phyloP scores from a whole-genome alignment of 2,329 filamentous ascomycete species.

The Coniochaeta pulveracea region DNA sequence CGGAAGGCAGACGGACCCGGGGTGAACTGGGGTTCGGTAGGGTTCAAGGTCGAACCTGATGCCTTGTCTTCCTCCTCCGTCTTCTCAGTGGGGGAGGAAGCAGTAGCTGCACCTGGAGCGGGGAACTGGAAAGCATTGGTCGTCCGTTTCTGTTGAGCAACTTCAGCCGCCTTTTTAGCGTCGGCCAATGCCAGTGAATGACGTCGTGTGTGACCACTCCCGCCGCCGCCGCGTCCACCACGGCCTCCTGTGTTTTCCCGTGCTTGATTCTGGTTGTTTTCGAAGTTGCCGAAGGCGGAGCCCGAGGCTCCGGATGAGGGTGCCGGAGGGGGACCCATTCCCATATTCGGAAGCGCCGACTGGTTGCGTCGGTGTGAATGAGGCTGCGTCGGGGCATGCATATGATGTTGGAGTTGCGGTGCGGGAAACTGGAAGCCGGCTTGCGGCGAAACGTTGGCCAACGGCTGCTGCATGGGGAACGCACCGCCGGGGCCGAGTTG shows the following conservation, averaged over 20 bases:
- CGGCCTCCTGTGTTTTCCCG: slow-evolving; percentile 59
- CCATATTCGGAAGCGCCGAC: slow-evolving; percentile 87
- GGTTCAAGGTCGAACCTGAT: slow-evolving; percentile 14
- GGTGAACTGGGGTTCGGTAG: slow-evolving; percentile 26
- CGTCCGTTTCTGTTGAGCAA: slow-evolving; percentile 93
- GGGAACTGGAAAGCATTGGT: slow-evolving; percentile 94
- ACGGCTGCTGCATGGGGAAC: slow-evolving; percentile 69
- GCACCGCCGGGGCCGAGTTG: slow-evolving; percentile 63
- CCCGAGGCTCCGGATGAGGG: slow-evolving; percentile 86
- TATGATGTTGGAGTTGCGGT: slow-evolving; percentile 63
- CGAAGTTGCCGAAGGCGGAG: slow-evolving; percentile 67
- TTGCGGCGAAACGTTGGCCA: slow-evolving; percentile 68
- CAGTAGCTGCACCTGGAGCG: slow-evolving; percentile 58
- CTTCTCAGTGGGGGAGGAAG: slow-evolving; percentile 47
- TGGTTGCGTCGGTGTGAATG: slow-evolving; percentile 93
- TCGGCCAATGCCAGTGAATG: slow-evolving; percentile 92
- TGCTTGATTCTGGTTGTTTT: slow-evolving; percentile 44
- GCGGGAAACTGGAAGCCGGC: slow-evolving; percentile 82
- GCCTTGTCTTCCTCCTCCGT: slow-evolving; percentile 38
- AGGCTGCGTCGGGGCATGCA: slow-evolving; percentile 68
- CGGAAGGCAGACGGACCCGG: slow-evolving; percentile 30
- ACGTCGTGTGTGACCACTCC: slow-evolving; percentile 77
- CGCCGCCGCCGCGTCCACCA: slow-evolving; percentile 63
- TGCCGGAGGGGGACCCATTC: slow-evolving; percentile 78
- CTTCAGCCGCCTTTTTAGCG: slow-evolving; percentile 92